These are phyloP conservation scores for Dendrobium huoshanense DNA, from an alignment of 106 monocot genomes.

Conservation along the genomic window DNA sequence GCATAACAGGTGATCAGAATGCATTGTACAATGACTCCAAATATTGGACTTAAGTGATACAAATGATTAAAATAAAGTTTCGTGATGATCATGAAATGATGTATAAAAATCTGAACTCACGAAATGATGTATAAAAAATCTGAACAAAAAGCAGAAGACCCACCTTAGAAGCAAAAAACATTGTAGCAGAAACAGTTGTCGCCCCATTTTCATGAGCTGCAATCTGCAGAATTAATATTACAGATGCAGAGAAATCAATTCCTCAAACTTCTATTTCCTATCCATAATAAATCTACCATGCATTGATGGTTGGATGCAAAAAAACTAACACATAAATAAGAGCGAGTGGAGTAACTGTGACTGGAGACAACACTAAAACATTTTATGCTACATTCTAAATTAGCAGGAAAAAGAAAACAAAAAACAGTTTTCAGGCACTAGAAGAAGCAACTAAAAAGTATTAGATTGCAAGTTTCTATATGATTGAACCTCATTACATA, in stretches of 20 bases:
- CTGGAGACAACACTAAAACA: neutral
- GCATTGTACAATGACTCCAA: neutral
- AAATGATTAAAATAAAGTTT: neutral
- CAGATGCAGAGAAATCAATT: neutral
- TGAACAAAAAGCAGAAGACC: neutral
- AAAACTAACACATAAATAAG: neutral
- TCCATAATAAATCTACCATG: neutral
- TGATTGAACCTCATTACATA: neutral
- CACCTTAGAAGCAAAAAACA: conserved; percentile 96
- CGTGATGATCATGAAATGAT: neutral
- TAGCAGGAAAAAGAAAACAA: neutral
- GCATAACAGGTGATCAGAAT: neutral
- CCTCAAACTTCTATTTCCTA: neutral
- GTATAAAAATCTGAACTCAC: neutral
- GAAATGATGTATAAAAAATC: neutral
- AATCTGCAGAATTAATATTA: conserved; percentile 35
- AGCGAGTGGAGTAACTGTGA: neutral
- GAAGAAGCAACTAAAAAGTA: neutral
- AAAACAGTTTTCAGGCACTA: neutral
- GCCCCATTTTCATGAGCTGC: conserved; percentile 81
- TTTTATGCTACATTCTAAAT: neutral
- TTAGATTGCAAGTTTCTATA: neutral
- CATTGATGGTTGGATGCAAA: neutral
- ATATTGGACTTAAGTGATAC: neutral
- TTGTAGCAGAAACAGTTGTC: conserved; percentile 96